Evolutionary conservation across 345 rosid species (phyloP).

Genomic region (Noccaea bulbosa): DNA sequence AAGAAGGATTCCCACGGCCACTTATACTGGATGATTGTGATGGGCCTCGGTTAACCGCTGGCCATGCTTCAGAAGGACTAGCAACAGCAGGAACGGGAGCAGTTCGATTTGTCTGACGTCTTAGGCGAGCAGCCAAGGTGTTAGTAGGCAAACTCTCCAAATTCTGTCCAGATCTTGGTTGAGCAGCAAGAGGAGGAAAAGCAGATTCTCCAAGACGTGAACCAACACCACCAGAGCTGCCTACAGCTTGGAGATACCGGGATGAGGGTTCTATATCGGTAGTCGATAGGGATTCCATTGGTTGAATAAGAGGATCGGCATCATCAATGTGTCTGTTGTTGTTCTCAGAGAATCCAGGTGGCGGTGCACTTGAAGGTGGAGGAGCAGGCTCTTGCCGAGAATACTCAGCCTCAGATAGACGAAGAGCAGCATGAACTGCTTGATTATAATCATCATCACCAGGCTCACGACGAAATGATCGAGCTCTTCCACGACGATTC

Average conservation of each 20-base stretch:
- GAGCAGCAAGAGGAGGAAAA: slow-evolving; percentile 88
- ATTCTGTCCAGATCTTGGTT: slow-evolving; percentile 53
- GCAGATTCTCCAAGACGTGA: slow-evolving; percentile 70
- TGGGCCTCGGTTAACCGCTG: slow-evolving; percentile 49
- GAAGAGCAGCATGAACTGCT: slow-evolving; percentile 44
- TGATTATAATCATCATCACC: slow-evolving; percentile 49
- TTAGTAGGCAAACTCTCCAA: slow-evolving; percentile 52
- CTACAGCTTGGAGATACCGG: slow-evolving; percentile 86
- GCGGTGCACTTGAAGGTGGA: slow-evolving; percentile 52
- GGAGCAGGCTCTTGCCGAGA: slow-evolving; percentile 45
- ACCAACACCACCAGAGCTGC: slow-evolving; percentile 55
- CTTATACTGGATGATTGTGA: slow-evolving; percentile 44
- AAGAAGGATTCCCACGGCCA: slow-evolving; percentile 44
- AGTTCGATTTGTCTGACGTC: slow-evolving; percentile 53
- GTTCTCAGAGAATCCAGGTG: slow-evolving; percentile 48
- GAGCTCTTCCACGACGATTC: slow-evolving; percentile 77
- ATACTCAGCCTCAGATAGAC: slow-evolving; percentile 42
- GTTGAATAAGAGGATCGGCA: slow-evolving; percentile 61
- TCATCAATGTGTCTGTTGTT: slow-evolving; percentile 43
- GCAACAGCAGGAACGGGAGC: slow-evolving; percentile 25
- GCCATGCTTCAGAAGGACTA: slow-evolving; percentile 67
- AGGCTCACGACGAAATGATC: slow-evolving; percentile 66
- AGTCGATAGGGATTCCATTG: slow-evolving; percentile 46
- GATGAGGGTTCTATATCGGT: slow-evolving; percentile 42
- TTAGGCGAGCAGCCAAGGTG: slow-evolving; percentile 72